These are phyloP conservation scores for Arabidopsis lyrata DNA, from an alignment of 441 rosid genomes.

Conservation along the genomic window DNA sequence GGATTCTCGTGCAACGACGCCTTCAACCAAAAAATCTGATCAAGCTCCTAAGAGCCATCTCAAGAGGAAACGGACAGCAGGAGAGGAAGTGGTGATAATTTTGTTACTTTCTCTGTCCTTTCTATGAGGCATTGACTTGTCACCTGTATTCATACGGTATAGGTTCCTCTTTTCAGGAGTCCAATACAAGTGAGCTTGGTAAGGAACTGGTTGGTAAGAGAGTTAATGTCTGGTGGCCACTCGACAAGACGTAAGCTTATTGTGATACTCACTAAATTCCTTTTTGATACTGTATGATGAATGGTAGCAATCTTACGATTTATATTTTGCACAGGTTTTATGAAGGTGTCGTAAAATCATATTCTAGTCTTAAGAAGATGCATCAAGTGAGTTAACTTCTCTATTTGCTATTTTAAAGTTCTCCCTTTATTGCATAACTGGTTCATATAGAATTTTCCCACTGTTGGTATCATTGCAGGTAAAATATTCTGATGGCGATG, in stretches of 20 bases:
- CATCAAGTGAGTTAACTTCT: constrained; percentile 57
- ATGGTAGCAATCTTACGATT: constrained; percentile 15
- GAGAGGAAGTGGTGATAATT: constrained; percentile 50
- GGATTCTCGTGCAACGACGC: constrained; percentile 34
- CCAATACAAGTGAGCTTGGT: constrained; percentile 44
- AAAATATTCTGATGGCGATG: constrained; percentile 65
- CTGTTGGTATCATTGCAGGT: constrained; percentile 50
- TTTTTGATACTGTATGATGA: constrained; percentile 9
- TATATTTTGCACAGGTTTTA: constrained; percentile 65
- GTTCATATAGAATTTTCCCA: constrained; percentile 14
- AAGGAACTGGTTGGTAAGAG: constrained; percentile 62
- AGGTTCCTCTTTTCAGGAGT: constrained; percentile 51
- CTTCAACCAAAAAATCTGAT: constrained; percentile 41
- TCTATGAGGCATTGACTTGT: constrained; percentile 14
- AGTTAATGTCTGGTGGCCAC: constrained; percentile 87
- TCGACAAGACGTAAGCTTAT: constrained; percentile 62
- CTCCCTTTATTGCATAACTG: constrained; percentile 14
- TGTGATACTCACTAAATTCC: background rate
- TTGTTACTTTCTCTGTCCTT: constrained; percentile 22
- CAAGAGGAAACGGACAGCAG: constrained; percentile 52
- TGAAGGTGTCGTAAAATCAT: constrained; percentile 60
- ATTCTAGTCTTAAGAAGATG: constrained; percentile 46
- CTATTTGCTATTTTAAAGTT: constrained; percentile 1
- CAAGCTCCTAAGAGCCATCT: constrained; percentile 46
- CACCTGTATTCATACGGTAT: constrained; percentile 13